These are phyloP conservation scores for Oryza punctata DNA, from an alignment of 176 grass and related monocot species.

Conservation along the genomic window DNA sequence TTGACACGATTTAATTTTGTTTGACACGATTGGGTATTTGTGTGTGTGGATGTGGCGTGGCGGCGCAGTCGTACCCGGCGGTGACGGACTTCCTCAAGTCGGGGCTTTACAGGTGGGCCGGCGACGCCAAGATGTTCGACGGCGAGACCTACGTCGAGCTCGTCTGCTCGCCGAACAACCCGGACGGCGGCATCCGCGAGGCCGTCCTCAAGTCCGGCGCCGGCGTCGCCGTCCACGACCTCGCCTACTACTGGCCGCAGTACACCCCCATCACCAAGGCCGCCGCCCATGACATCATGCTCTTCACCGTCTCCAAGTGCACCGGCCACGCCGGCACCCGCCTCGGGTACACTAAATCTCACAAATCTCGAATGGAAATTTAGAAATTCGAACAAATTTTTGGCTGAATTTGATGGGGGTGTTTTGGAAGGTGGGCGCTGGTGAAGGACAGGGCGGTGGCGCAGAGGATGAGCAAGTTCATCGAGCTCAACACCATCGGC, in stretches of 20 bases:
- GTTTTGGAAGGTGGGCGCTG: slow-evolving; percentile 62
- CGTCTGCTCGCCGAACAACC: slow-evolving; percentile 79
- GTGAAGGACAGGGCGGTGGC: slow-evolving; percentile 67
- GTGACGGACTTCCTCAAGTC: slow-evolving; percentile 67
- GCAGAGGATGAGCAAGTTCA: slow-evolving; percentile 58
- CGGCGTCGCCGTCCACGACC: slow-evolving; percentile 62
- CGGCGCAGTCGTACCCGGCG: slow-evolving; percentile 53
- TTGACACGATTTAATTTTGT: too few species aligned
- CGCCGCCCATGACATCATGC: slow-evolving; percentile 65
- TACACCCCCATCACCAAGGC: slow-evolving; percentile 61
- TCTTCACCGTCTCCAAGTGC: slow-evolving; percentile 90
- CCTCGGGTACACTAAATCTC: slow-evolving; percentile 43
- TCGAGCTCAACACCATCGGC: slow-evolving; percentile 77
- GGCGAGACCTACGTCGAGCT: slow-evolving; percentile 68
- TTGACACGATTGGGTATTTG: too few species aligned
- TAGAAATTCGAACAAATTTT: neutral
- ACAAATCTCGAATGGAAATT: too few species aligned
- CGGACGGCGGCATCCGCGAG: slow-evolving; percentile 54
- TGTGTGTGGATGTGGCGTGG: too few species aligned
- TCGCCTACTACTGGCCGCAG: slow-evolving; percentile 93
- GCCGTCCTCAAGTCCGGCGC: slow-evolving; percentile 49
- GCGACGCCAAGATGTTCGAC: slow-evolving; percentile 51
- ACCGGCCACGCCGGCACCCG: slow-evolving; percentile 78
- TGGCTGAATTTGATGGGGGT: neutral
- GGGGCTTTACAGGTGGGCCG: slow-evolving; percentile 58